These are phyloP conservation scores for Sphagnum tenellum DNA, from an alignment of 225 moss, liverwort and hornwort genomes.

Conservation along the genomic window DNA sequence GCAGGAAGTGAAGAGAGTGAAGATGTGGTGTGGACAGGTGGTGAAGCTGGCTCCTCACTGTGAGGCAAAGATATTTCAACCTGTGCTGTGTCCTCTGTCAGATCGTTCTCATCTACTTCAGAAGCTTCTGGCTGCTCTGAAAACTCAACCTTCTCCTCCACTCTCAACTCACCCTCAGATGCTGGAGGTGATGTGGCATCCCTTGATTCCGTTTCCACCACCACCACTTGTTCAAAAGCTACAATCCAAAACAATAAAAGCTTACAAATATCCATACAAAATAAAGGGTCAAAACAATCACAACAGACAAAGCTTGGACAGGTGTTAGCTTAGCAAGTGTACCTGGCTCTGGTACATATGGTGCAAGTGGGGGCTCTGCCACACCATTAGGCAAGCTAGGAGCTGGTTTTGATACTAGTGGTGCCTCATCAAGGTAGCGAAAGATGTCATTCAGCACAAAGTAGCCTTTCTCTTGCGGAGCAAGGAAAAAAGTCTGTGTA, in stretches of 20 bases:
- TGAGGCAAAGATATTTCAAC: constrained; percentile 28
- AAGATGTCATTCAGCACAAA: constrained; percentile 82
- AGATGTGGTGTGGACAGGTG: constrained; percentile 10
- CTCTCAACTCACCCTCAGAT: constrained; percentile 29
- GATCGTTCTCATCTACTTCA: constrained; percentile 30
- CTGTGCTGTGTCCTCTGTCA: constrained; percentile 19
- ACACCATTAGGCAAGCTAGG: constrained; percentile 18
- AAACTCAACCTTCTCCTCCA: constrained; percentile 49
- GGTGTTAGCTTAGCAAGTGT: too few relatives aligned
- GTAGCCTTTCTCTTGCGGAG: constrained; percentile 92
- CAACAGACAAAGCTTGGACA: too few relatives aligned
- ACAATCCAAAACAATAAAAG: not conserved
- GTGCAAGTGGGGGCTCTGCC: constrained; percentile 35
- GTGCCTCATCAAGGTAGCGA: constrained; percentile 62
- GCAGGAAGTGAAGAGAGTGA: not conserved
- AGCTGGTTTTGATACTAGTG: constrained; percentile 8
- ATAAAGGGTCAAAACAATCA: not conserved
- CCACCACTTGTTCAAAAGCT: not conserved
- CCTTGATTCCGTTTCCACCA: constrained; percentile 37
- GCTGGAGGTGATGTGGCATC: constrained; percentile 26
- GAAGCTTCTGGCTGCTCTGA: constrained; percentile 15
- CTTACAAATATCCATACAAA: too few relatives aligned
- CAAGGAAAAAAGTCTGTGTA: constrained; percentile 89
- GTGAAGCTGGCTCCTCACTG: constrained; percentile 20
- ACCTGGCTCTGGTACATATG: constrained; percentile 47